A percentile compares a stretch with the other conserved stretches of the same genome.
These are phyloP conservation scores for Thelephora terrestris DNA, from an alignment of 1,284 basidiomycete species.

Conservation along the genomic window DNA sequence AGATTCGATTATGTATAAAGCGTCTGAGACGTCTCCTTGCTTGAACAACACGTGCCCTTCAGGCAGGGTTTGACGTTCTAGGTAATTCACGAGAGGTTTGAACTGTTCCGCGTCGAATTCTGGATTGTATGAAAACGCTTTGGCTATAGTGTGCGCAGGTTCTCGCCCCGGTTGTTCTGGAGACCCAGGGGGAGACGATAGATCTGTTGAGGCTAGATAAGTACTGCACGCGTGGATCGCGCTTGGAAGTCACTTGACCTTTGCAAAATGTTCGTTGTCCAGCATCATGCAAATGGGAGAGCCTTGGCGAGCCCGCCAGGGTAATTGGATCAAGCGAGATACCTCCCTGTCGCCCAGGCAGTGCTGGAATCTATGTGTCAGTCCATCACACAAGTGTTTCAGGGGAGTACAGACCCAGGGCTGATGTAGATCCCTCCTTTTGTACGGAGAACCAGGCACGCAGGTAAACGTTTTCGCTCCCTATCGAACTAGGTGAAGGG, in stretches of 20 bases:
- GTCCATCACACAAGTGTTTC: not conserved
- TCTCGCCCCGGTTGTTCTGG: slow-evolving; percentile 26
- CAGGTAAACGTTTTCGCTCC: slow-evolving; percentile 86
- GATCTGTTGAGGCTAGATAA: slow-evolving; percentile 12
- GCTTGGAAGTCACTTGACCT: slow-evolving; percentile 27
- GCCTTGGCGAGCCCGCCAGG: slow-evolving; percentile 64
- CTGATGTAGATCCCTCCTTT: slow-evolving; percentile 36
- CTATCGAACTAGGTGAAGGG: slow-evolving; percentile 23
- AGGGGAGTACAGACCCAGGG: slow-evolving; percentile 21
- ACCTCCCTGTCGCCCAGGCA: slow-evolving; percentile 47
- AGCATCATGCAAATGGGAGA: slow-evolving; percentile 67
- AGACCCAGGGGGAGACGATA: slow-evolving; percentile 2
- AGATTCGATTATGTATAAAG: slow-evolving; percentile 77
- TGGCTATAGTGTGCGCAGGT: slow-evolving; percentile 59
- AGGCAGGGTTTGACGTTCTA: slow-evolving; percentile 50
- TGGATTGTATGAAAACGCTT: slow-evolving; percentile 66
- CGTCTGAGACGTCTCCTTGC: slow-evolving; percentile 68
- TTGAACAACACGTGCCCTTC: slow-evolving; percentile 67
- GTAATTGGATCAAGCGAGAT: slow-evolving; percentile 41
- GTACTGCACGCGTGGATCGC: not conserved
- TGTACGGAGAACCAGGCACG: slow-evolving; percentile 63
- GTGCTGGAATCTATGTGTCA: slow-evolving; percentile 24
- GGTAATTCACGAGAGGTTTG: slow-evolving; percentile 58
- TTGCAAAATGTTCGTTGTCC: slow-evolving; percentile 61
- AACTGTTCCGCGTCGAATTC: slow-evolving; percentile 39